These are phyloP conservation scores for Boletales sp. DNA, from an alignment of 768 basidiomycete species.

Conservation along the genomic window DNA sequence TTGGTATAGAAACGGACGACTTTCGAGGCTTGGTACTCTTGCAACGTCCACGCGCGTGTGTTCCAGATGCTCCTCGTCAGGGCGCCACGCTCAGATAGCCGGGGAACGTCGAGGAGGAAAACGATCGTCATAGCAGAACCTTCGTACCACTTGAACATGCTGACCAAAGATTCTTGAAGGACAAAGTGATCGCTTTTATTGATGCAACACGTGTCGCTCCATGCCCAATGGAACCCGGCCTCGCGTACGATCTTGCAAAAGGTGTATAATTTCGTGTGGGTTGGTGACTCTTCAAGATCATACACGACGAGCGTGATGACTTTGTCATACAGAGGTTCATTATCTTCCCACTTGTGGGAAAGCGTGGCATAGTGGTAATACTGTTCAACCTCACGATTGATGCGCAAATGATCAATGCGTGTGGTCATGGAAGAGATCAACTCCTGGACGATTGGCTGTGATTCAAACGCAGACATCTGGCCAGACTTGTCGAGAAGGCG, in stretches of 20 bases:
- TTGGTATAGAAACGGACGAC: slow-evolving; percentile 9
- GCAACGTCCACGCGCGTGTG: background rate
- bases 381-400: background rate
- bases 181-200: background rate
- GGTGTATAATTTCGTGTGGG: background rate
- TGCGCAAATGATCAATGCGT: slow-evolving; percentile 1
- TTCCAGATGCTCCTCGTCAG: slow-evolving; percentile 2
- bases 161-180: background rate
- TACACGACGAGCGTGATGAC: slow-evolving; percentile 4
- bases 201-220: slow-evolving; percentile 10
- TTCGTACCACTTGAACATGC: slow-evolving; percentile 1
- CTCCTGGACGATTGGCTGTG: slow-evolving; percentile 1
- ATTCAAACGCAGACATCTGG: slow-evolving; percentile 7
- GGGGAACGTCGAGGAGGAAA: background rate
- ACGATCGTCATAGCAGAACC: background rate
- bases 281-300: slow-evolving; percentile 5
- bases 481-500: slow-evolving; percentile 2
- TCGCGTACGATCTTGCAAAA: slow-evolving; percentile 1
- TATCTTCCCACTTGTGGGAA: slow-evolving; percentile 11
- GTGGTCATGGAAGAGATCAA: slow-evolving; percentile 12
- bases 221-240: slow-evolving; percentile 3
- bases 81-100: background rate
- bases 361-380: slow-evolving; percentile 10
- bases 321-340: slow-evolving; percentile 5
- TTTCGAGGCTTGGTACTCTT: slow-evolving; percentile 13